Evolutionary conservation across 1,284 basidiomycete genomes (phyloP), one percentile per base, ranked within the genome.

Genomic region (Boletus semigastroideus): DNA sequence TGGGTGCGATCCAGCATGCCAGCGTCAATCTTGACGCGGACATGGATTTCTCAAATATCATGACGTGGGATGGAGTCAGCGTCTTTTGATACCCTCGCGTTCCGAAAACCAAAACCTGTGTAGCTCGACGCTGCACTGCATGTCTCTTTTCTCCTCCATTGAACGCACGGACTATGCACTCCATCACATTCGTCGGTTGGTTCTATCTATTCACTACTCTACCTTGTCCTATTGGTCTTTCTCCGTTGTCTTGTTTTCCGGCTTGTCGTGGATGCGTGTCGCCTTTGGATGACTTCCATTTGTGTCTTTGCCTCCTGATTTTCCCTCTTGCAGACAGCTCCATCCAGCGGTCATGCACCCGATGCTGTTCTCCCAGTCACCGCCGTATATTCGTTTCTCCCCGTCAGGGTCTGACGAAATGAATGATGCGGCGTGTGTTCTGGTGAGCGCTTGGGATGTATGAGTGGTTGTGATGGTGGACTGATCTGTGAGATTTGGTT

Each of bases 31-130:
- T 57, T 19, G 59, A 62, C 49, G 53, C 56, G 28, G 71, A 67
- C 54, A 67, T 69, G 56, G 72, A 72, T 59, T 67, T 71, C 57
- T 68, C 71, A 39, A 65, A 71, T 33, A 59, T 67, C 43, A 67
- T 78, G 42, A 65, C 47, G 10, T 70, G 64, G 68, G 68, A 66
- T n/a, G 65, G 54, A 46, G 52, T 66, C 44, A 59, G 61, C 42
- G 65, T 64, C 34, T 60, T 49, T 46, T 66, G 51, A 70, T 51
- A 34, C 17, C 40, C 42, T 40, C 2, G 42, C 52, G 53, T 25
- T 55, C 46, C 51, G 53, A 37, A 37, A 37, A 34, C 16, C 58
- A 41, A 36, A 34, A 10, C 28, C n/a, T 64, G 66, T 10, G n/a
- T 46, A 42, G 51, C 40, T 42, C 31, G 40, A 44, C 9, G 31